A percentile compares a stretch with the other conserved stretches of the same genome.
Evolutionary conservation across 2,329 filamentous ascomycete species (phyloP).

Genomic region (Aureobasidium mangrovei): DNA sequence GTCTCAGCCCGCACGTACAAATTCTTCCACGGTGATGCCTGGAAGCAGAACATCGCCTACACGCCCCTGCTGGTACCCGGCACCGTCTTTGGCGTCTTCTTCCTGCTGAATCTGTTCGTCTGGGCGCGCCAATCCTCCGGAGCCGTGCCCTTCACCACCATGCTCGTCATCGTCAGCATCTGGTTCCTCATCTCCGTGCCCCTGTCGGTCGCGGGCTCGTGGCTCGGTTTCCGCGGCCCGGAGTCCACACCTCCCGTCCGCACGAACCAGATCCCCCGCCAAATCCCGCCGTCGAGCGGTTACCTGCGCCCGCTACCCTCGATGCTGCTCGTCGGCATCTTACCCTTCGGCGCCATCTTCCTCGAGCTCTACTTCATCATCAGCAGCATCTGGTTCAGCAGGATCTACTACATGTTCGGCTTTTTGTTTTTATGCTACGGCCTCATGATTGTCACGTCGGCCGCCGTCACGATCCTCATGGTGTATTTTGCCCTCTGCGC

Average conservation of each 20-base stretch:
- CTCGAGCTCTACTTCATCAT: constrained; percentile 99
- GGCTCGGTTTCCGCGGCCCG: constrained; percentile 73
- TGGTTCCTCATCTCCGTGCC: constrained; percentile 98
- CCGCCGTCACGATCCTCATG: constrained; percentile 84
- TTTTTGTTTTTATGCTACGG: constrained; percentile 97
- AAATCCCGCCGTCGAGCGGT: constrained; percentile 76
- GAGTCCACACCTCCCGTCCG: constrained; percentile 72
- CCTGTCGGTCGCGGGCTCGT: constrained; percentile 80
- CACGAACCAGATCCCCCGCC: constrained; percentile 95
- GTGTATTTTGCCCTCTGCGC: constrained; percentile 94
- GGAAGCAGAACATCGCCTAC: constrained; percentile 86
- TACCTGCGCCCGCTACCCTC: constrained; percentile 83
- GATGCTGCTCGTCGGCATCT: constrained; percentile 81
- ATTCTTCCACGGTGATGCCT: constrained; percentile 79
- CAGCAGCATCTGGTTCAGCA: constrained; percentile 96
- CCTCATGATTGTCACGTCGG: constrained; percentile 91
- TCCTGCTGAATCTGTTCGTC: constrained; percentile 90
- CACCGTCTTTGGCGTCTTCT: constrained; percentile 80
- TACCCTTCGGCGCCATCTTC: constrained; percentile 94
- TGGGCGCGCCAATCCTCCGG: constrained; percentile 90
- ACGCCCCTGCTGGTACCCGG: constrained; percentile 81
- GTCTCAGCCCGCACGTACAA: constrained; percentile 88
- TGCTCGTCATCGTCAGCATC: constrained; percentile 85
- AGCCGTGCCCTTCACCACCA: constrained; percentile 91
- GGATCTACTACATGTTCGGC: constrained; percentile 99